These are phyloP conservation scores for Lachancea fermentati DNA, from an alignment of 805 yeast species.

Conservation along the genomic window DNA sequence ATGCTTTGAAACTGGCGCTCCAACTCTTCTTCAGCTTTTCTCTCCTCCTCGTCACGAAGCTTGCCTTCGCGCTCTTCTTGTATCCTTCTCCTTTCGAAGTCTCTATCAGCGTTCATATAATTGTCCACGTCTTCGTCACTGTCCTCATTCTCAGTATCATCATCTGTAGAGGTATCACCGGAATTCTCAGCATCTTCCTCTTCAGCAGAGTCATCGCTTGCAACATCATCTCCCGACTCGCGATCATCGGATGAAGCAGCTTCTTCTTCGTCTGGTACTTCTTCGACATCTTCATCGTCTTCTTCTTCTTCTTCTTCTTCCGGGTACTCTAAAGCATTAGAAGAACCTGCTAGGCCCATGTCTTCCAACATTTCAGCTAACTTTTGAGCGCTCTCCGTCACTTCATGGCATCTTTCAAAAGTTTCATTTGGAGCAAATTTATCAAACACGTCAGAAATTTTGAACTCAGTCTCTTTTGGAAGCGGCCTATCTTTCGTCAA, in stretches of 20 bases:
- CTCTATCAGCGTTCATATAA: slow-evolving; percentile 29
- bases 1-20: slow-evolving; percentile 53
- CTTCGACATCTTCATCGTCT: slow-evolving; percentile 27
- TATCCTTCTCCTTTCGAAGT: slow-evolving; percentile 30
- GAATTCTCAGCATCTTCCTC: slow-evolving; percentile 10
- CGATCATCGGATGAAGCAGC: slow-evolving; percentile 12
- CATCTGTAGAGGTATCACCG: slow-evolving; percentile 12
- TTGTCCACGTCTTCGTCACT: slow-evolving; percentile 26
- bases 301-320: slow-evolving; percentile 22
- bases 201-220: slow-evolving; percentile 6
- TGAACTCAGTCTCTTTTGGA: slow-evolving; percentile 57
- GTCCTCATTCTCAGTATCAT: slow-evolving; percentile 22
- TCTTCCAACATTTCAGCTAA: slow-evolving; percentile 23
- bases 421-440: slow-evolving; percentile 23
- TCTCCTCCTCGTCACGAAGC: slow-evolving; percentile 38
- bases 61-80: slow-evolving; percentile 37
- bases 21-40: slow-evolving; percentile 43
- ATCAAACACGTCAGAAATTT: slow-evolving; percentile 41
- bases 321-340: not conserved
- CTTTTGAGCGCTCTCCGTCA: slow-evolving; percentile 40
- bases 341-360: slow-evolving; percentile 3
- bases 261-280: slow-evolving; percentile 31
- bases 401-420: slow-evolving; percentile 33
- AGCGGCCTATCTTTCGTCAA: slow-evolving; percentile 55
- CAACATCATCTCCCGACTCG: not conserved